phyloP scores from a whole-genome alignment of 257 asterid genomes.

The Anisodus acutangulus region DNA sequence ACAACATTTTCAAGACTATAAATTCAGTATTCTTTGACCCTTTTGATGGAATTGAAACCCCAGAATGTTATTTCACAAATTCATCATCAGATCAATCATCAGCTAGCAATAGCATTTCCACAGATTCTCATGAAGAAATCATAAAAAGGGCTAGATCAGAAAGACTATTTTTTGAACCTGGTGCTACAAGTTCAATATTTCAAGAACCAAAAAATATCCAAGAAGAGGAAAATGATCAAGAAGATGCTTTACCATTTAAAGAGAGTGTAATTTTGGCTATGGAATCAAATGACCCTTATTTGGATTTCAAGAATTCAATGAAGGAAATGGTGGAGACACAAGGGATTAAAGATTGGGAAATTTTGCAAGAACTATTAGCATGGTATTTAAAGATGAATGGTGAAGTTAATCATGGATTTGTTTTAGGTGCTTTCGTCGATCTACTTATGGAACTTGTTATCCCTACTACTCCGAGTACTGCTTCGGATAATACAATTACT shows the following conservation, averaged over 20 bases:
- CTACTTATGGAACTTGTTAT: conserved; percentile 51
- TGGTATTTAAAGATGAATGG: conserved; percentile 87
- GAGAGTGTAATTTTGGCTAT: conserved; percentile 70
- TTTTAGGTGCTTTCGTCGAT: conserved; percentile 82
- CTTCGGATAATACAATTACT: conserved; percentile 34
- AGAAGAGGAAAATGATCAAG: not conserved
- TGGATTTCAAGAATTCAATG: conserved; percentile 88
- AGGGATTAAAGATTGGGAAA: conserved; percentile 78
- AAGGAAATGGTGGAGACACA: conserved; percentile 84
- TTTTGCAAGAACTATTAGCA: conserved; percentile 71
- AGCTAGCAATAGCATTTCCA: conserved; percentile 37
- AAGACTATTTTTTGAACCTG: conserved; percentile 80
- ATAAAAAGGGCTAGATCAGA: conserved; percentile 58
- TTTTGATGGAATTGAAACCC: conserved; percentile 38
- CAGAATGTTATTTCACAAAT: conserved; percentile 55
- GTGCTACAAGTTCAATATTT: conserved; percentile 52
- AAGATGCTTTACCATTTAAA: conserved; percentile 44
- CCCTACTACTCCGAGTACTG: conserved; percentile 30
- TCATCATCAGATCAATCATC: conserved; percentile 42
- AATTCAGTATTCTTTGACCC: conserved; percentile 64
- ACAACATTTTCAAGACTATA: conserved; percentile 46
- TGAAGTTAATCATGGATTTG: conserved; percentile 63
- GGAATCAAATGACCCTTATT: conserved; percentile 81
- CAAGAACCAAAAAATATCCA: not conserved
- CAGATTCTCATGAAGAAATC: conserved; percentile 36